phyloP scores from a whole-genome alignment of 1,284 basidiomycete species.

The Pterula multifida region DNA sequence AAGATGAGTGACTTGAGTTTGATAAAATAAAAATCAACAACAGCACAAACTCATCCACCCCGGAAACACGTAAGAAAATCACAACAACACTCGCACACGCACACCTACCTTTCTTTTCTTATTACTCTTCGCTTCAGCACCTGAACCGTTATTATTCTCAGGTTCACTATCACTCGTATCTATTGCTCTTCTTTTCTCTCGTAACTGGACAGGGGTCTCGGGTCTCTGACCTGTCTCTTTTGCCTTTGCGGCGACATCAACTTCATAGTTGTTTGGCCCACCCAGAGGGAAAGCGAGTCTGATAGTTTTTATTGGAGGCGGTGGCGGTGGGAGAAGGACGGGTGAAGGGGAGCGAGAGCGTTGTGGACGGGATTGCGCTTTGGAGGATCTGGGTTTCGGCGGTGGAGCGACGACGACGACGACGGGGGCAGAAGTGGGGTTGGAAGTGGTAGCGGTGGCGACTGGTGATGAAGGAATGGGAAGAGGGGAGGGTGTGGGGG shows the following conservation, averaged over 20 bases:
- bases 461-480: slow-evolving; percentile 9
- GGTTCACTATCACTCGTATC: slow-evolving; percentile 37
- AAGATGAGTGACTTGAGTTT: neutral
- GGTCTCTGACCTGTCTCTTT: slow-evolving; percentile 54
- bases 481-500: slow-evolving; percentile 6
- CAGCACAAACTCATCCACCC: neutral
- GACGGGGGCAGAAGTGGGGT: slow-evolving; percentile 4
- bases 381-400: slow-evolving; percentile 16
- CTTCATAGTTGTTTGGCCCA: slow-evolving; percentile 62
- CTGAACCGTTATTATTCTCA: slow-evolving; percentile 24
- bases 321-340: slow-evolving; percentile 33
- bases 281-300: slow-evolving; percentile 57
- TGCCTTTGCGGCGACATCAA: slow-evolving; percentile 48
- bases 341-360: slow-evolving; percentile 50
- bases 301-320: slow-evolving; percentile 49
- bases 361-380: slow-evolving; percentile 14
- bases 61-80: neutral
- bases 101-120: slow-evolving; percentile 29
- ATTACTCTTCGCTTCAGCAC: slow-evolving; percentile 21
- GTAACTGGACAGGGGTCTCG: slow-evolving; percentile 21
- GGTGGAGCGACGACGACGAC: slow-evolving; percentile 5
- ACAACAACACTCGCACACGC: slow-evolving; percentile 6
- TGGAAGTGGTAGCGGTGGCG: slow-evolving; percentile 8
- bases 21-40: neutral
- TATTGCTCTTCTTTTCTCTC: slow-evolving; percentile 15